These are phyloP conservation scores for Vickermania spadyakhi DNA, from an alignment of 208 protist genomes.

Conservation along the genomic window DNA sequence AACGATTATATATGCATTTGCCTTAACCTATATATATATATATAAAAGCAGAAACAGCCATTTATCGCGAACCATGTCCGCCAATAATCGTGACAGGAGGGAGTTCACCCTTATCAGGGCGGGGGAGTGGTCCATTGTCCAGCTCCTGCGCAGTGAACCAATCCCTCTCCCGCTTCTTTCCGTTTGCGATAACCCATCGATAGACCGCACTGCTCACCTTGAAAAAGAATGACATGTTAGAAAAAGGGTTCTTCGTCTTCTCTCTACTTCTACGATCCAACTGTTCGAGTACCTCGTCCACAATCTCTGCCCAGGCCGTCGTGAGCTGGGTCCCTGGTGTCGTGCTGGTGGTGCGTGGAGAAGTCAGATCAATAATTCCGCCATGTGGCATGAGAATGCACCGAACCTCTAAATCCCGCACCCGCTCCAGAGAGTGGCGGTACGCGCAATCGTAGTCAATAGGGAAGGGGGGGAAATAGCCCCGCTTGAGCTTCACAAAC, in stretches of 20 bases:
- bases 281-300: conserved; percentile 23
- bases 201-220: background rate
- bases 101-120: no score
- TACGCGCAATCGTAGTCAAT: conserved; percentile 28
- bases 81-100: no score
- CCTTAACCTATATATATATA: no score
- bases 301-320: conserved; percentile 24
- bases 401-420: conserved; percentile 24
- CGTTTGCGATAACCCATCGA: no score
- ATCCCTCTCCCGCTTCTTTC: no score
- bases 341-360: no score
- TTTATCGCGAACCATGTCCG: no score
- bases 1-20: no score
- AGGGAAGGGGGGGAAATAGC: conserved; percentile 27
- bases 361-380: conserved; percentile 27
- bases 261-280: background rate
- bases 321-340: no score
- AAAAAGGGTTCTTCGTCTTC: background rate
- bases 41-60: no score
- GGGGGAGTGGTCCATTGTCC: background rate
- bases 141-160: conserved; percentile 11
- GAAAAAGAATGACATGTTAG: background rate
- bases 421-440: conserved; percentile 16
- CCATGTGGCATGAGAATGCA: conserved; percentile 31
- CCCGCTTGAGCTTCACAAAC: conserved; percentile 21